Evolutionary conservation across 202 grass and related monocot species (phyloP).

Genomic region (Digitaria exilis): DNA sequence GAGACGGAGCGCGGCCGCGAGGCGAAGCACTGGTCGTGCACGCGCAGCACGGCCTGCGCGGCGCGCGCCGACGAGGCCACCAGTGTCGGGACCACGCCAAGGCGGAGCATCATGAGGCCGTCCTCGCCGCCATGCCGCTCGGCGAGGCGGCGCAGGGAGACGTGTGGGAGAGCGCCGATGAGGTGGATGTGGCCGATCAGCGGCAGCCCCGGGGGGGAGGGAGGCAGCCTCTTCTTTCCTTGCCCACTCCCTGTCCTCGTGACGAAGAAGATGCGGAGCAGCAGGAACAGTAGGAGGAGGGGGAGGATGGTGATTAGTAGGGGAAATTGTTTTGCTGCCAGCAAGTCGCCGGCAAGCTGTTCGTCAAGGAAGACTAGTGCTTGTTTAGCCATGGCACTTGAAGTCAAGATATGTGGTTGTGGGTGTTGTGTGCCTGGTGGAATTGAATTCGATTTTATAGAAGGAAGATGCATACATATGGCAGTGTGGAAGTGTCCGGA

Average conservation of each 20-base stretch:
- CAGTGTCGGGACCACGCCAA: slow-evolving; percentile 8
- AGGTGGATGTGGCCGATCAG: slow-evolving; percentile 46
- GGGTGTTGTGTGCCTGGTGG: neutral
- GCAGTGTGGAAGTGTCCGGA: neutral
- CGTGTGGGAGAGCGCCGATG: slow-evolving; percentile 6
- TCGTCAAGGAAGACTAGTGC: neutral
- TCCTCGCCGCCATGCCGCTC: neutral
- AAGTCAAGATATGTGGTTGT: too few relatives aligned
- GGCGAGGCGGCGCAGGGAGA: slow-evolving; percentile 11
- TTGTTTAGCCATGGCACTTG: slow-evolving; percentile 2
- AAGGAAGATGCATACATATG: neutral
- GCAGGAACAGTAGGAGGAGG: neutral
- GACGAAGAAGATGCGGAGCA: neutral
- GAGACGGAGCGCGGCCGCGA: slow-evolving; percentile 9
- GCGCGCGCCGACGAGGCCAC: slow-evolving; percentile 35
- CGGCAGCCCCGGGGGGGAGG: slow-evolving; percentile 39
- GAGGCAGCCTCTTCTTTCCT: neutral
- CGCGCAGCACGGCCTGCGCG: slow-evolving; percentile 34
- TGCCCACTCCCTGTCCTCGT: neutral
- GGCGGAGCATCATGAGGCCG: slow-evolving; percentile 43
- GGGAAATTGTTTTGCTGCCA: neutral
- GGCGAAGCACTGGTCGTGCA: slow-evolving; percentile 40
- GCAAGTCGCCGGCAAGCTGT: neutral
- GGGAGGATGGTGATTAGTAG: neutral
- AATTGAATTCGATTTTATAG: neutral